phyloP scores from a whole-genome alignment of 2,329 filamentous ascomycete species.

The Epicoccum sorghinum region DNA sequence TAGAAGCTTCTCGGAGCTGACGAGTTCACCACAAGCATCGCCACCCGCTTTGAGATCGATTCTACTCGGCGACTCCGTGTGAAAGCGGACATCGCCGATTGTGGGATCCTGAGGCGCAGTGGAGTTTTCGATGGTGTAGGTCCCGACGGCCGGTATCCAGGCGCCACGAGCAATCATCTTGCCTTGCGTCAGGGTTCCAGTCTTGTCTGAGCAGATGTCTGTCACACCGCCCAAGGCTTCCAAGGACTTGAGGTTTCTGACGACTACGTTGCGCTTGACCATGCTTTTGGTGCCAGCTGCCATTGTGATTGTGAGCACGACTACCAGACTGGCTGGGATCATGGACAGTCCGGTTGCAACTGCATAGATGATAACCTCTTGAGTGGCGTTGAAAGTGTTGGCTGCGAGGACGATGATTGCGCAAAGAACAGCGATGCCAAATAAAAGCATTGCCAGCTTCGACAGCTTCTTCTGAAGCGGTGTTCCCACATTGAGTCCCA shows the following conservation, averaged over 20 bases:
- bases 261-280: constrained; percentile 46
- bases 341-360: constrained; percentile 48
- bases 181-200: constrained; percentile 47
- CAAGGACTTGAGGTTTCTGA: constrained; percentile 43
- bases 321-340: constrained; percentile 47
- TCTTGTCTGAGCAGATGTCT: constrained; percentile 48
- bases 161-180: constrained; percentile 51
- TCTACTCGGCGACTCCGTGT: constrained; percentile 27
- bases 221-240: constrained; percentile 46
- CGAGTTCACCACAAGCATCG: constrained; percentile 11
- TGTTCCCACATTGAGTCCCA: constrained; percentile 50
- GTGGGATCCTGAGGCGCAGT: constrained; percentile 44
- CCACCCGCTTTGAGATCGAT: constrained; percentile 28
- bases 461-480: constrained; percentile 48
- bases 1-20: constrained; percentile 20
- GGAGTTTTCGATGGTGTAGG: constrained; percentile 45
- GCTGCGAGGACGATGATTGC: constrained; percentile 51
- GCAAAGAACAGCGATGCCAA: constrained; percentile 46
- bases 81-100: constrained; percentile 36
- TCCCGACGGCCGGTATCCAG: constrained; percentile 47
- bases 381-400: constrained; percentile 46
- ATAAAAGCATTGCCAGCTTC: constrained; percentile 40
- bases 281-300: constrained; percentile 47
- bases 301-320: constrained; percentile 50
- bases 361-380: constrained; percentile 50